Base-by-base conservation (phyloP, 1,284 basidiomycete genomes). In the Macrocystidia cucumis region DNA sequence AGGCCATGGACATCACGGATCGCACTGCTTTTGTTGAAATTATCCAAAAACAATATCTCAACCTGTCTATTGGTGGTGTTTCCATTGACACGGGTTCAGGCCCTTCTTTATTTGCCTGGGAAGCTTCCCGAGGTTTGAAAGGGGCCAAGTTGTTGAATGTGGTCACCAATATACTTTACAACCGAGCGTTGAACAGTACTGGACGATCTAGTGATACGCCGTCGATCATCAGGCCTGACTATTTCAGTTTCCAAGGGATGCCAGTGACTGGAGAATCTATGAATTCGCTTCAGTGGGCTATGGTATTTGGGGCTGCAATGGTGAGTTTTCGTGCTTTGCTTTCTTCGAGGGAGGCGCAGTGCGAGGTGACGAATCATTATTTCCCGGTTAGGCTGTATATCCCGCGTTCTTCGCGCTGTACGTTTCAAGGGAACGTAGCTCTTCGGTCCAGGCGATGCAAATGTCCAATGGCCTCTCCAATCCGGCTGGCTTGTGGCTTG, bases 341-440 rank as follows among this genome's bases (percentile, higher is more conserved):
- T 11, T 9, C n/a, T 29, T 43, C 23, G 12, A 30, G 9, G 11
- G 29, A 30, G 29, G 12, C 11, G 9, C 4, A 14, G 11, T 8
- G 14, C 9, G 11, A 43, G 22, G 16, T 17, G 5, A n/a, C 39
- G 24, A 32, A 32, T 27, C 17, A 9, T 22, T 25, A n/a, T n/a
- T n/a, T n/a, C 25, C 16, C 12, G 34, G 37, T 0, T 45, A 83
- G 74, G 68, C 78, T 11, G 75, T 85, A 0, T 89, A 74, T 53
- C 84, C 86, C 2, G 85, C 86, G 0, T 90, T 90, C 55, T 86
- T 80, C 42, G 68, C 80, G 6, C 53, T 90, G 9, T 90, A 89
- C 52, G 80, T 86, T 4, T 73, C 74, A 11, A 72, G 67, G 44
- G 83, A 82, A 51, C 72, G 74, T 18, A 66, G 67, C 28, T 79